These are phyloP conservation scores for Emmonsia crescens DNA, from an alignment of 2,329 filamentous ascomycete genomes.

Conservation along the genomic window DNA sequence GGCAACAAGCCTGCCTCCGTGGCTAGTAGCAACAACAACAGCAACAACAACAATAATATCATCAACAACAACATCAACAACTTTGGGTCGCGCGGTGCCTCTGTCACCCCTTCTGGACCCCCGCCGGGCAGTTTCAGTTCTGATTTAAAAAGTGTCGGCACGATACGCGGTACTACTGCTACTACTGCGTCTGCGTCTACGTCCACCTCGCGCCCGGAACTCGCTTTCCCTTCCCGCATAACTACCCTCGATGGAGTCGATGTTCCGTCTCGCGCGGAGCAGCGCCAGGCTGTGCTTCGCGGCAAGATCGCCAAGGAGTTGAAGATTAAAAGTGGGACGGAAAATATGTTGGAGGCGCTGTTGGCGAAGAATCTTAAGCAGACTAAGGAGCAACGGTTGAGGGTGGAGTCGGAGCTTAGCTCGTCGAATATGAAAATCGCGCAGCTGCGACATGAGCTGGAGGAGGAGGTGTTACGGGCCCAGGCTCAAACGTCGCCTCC, in stretches of 20 bases:
- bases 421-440: slow-evolving; percentile 66
- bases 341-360: slow-evolving; percentile 92
- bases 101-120: slow-evolving; percentile 60
- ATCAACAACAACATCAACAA: slow-evolving; percentile 17
- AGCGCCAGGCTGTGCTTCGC: slow-evolving; percentile 62
- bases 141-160: slow-evolving; percentile 61
- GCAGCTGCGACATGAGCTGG: slow-evolving; percentile 48
- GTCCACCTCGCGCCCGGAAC: slow-evolving; percentile 43
- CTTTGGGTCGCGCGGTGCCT: slow-evolving; percentile 56
- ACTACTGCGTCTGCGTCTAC: neutral
- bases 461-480: slow-evolving; percentile 49
- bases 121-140: slow-evolving; percentile 80
- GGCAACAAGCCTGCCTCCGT: slow-evolving; percentile 43
- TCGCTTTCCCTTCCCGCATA: slow-evolving; percentile 38
- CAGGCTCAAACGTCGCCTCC: slow-evolving; percentile 39
- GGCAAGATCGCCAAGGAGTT: slow-evolving; percentile 88
- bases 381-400: slow-evolving; percentile 68
- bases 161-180: slow-evolving; percentile 49
- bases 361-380: slow-evolving; percentile 94
- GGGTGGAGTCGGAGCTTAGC: slow-evolving; percentile 79
- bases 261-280: slow-evolving; percentile 48
- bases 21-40: slow-evolving; percentile 24
- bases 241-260: slow-evolving; percentile 51
- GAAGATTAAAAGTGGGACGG: slow-evolving; percentile 95
- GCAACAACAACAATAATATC: too few relatives aligned